Evolutionary conservation across 1,284 basidiomycete species (phyloP).

Genomic region (Pulveroboletus sp.): DNA sequence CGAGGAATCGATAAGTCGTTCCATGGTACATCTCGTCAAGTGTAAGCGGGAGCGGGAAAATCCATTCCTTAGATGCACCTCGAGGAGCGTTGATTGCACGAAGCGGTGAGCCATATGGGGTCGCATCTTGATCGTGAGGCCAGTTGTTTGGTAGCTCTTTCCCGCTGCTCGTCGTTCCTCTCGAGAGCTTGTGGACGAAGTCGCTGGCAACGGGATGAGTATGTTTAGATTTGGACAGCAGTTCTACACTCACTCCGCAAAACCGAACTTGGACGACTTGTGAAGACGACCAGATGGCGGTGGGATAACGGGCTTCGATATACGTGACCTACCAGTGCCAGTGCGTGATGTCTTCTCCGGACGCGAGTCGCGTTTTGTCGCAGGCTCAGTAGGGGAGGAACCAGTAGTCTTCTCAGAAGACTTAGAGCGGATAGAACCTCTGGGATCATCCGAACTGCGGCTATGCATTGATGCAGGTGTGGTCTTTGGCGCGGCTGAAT

Average conservation of each 20-base stretch:
- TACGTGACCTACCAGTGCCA: constrained; percentile 13
- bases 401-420: constrained; percentile 15
- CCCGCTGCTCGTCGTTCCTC: constrained; percentile 9
- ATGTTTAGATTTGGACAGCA: background rate
- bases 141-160: constrained; percentile 16
- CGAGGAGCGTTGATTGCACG: constrained; percentile 41
- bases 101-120: constrained; percentile 38
- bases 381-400: constrained; percentile 5
- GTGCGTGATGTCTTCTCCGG: constrained; percentile 15
- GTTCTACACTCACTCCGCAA: constrained; percentile 32
- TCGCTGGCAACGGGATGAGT: constrained; percentile 25
- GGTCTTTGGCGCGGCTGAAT: constrained; percentile 11
- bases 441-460: constrained; percentile 16
- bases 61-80: constrained; percentile 49
- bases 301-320: constrained; percentile 32
- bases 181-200: constrained; percentile 32
- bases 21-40: constrained; percentile 88
- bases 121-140: constrained; percentile 37
- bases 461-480: constrained; percentile 12
- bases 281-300: constrained; percentile 25
- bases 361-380: constrained; percentile 11
- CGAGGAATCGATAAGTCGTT: constrained; percentile 76
- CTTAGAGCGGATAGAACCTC: constrained; percentile 12
- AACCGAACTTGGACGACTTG: constrained; percentile 25
- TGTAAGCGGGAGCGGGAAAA: constrained; percentile 71